A percentile compares a stretch with the other conserved stretches of the same genome.
These are phyloP conservation scores for Wallacemonas sp. DNA, from an alignment of 208 protist species.

Conservation along the genomic window DNA sequence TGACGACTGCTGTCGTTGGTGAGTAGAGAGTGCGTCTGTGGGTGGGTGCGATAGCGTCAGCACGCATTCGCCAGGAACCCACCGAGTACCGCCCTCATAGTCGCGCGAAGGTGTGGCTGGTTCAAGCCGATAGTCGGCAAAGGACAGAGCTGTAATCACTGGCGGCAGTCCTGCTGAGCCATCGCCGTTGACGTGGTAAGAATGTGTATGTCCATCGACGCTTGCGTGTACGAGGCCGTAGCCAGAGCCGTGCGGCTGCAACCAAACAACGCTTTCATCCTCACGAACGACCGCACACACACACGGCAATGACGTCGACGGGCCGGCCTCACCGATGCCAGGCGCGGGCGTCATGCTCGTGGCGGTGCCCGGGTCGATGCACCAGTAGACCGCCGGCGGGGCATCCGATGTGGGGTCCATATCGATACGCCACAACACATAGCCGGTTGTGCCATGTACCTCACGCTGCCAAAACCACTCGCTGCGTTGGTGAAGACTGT, in stretches of 20 bases:
- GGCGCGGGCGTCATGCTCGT: too few relatives aligned
- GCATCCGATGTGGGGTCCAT: constrained; percentile 36
- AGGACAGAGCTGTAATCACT: constrained; percentile 25
- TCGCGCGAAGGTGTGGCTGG: background rate
- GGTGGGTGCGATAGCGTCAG: too few relatives aligned
- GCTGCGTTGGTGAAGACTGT: constrained; percentile 32
- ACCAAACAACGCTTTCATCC: constrained; percentile 55
- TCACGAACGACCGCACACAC: constrained; percentile 69
- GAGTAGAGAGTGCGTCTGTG: too few relatives aligned
- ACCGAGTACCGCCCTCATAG: too few relatives aligned
- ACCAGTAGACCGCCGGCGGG: constrained; percentile 75
- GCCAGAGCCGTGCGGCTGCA: constrained; percentile 31
- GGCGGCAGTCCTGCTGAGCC: constrained; percentile 35
- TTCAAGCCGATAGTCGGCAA: background rate
- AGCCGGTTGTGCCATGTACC: constrained; percentile 24
- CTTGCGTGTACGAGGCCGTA: constrained; percentile 63
- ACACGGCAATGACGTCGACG: too few relatives aligned
- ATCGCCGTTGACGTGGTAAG: constrained; percentile 36
- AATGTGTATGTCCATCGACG: constrained; percentile 22
- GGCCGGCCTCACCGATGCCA: too few relatives aligned
- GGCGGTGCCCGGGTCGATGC: constrained; percentile 12
- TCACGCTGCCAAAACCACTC: constrained; percentile 28
- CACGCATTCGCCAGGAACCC: too few relatives aligned
- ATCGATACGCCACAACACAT: constrained; percentile 57
- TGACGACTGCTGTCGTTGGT: too few relatives aligned